Conservation (phyloP, 208 protist species). For the Acanthamoeba lenticulata region DNA sequence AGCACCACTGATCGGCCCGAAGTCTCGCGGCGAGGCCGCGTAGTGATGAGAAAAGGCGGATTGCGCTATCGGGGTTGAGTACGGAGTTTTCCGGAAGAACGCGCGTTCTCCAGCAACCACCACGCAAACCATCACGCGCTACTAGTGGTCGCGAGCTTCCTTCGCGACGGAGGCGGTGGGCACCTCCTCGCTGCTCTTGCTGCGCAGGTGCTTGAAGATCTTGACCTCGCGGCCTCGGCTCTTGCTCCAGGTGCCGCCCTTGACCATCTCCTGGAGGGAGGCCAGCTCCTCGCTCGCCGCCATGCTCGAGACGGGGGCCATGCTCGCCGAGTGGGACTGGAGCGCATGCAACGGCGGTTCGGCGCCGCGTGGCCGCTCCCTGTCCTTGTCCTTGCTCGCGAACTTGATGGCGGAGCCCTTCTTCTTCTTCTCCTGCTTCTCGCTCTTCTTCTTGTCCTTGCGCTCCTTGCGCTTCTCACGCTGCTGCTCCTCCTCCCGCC, state of each 20-base stretch:
- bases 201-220: not conserved
- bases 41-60: too few relatives aligned
- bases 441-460: not conserved
- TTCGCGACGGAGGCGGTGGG: not conserved
- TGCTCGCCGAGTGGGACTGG: too few relatives aligned
- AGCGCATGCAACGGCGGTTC: too few relatives aligned
- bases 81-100: not conserved
- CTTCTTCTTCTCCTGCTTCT: not conserved
- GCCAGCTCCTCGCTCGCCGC: not conserved
- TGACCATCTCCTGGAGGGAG: not conserved
- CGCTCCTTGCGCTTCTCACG: too few relatives aligned
- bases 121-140: too few relatives aligned
- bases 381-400: not conserved
- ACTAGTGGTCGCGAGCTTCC: not conserved
- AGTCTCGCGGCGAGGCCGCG: too few relatives aligned
- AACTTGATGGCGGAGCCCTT: not conserved
- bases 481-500: too few relatives aligned
- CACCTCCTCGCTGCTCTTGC: constrained; percentile 7
- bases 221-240: not conserved
- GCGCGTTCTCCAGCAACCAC: too few relatives aligned
- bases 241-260: not conserved
- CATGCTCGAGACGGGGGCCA: too few relatives aligned
- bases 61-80: too few relatives aligned
- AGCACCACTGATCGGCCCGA: too few relatives aligned
- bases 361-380: too few relatives aligned